A percentile compares a stretch with the other conserved stretches of the same genome.
These are phyloP conservation scores for Avena sativa DNA, from an alignment of 176 grass and related monocot genomes.

Conservation along the genomic window DNA sequence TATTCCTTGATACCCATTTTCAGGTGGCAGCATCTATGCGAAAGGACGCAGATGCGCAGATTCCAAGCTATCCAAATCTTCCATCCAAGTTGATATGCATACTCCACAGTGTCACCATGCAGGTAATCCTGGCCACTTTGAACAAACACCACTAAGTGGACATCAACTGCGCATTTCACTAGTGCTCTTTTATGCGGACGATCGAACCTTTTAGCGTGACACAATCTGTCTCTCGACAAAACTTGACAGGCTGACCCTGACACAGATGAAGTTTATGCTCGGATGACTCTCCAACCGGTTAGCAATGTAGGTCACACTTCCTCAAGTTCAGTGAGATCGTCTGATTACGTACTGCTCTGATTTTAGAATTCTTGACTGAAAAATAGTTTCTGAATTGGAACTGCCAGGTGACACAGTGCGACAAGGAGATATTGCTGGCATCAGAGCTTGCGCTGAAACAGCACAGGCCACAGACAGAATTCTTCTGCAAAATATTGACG, in stretches of 20 bases:
- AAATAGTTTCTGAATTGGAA: slow-evolving; percentile 39
- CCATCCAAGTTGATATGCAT: slow-evolving; percentile 76
- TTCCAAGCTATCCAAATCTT: slow-evolving; percentile 87
- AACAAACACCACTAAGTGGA: background rate
- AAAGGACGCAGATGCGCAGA: slow-evolving; percentile 66
- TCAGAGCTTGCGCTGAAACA: slow-evolving; percentile 69
- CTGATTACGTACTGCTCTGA: slow-evolving; percentile 27
- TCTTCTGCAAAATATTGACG: slow-evolving; percentile 88
- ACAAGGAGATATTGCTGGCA: slow-evolving; percentile 68
- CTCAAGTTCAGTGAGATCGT: slow-evolving; percentile 36
- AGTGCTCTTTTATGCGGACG: slow-evolving; percentile 12
- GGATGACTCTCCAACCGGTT: slow-evolving; percentile 77
- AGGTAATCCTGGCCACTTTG: slow-evolving; percentile 53
- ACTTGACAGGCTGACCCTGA: slow-evolving; percentile 73
- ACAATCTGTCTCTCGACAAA: slow-evolving; percentile 7
- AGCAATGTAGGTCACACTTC: slow-evolving; percentile 65
- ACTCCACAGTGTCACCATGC: slow-evolving; percentile 68
- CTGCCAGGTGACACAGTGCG: slow-evolving; percentile 52
- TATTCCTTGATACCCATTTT: slow-evolving; percentile 49
- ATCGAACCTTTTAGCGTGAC: slow-evolving; percentile 8
- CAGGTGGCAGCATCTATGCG: slow-evolving; percentile 87
- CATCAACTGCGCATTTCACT: background rate
- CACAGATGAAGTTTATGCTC: slow-evolving; percentile 86
- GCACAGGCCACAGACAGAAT: slow-evolving; percentile 60
- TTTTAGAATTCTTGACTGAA: slow-evolving; percentile 30